phyloP scores from a whole-genome alignment of 441 rosid genomes.

The Pelargonium myrrhifolium region DNA sequence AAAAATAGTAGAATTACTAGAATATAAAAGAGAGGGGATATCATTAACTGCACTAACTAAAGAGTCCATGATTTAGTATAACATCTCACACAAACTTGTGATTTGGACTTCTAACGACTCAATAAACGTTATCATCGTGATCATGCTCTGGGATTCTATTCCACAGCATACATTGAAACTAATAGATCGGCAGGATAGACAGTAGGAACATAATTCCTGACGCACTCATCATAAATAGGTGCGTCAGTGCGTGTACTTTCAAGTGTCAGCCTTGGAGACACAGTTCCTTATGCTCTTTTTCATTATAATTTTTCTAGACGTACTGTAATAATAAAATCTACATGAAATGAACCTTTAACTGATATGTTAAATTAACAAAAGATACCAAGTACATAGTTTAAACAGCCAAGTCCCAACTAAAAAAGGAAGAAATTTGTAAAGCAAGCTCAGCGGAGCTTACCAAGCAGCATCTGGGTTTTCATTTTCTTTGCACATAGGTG shows the following conservation, averaged over 20 bases:
- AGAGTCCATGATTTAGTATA: not conserved
- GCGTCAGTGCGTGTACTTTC: not conserved
- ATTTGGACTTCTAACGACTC: not conserved
- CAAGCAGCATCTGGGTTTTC: not conserved
- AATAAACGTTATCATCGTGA: not conserved
- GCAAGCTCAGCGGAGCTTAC: not conserved
- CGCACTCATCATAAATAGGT: not conserved
- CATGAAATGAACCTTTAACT: not conserved
- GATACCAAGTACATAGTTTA: not conserved
- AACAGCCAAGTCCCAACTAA: not conserved
- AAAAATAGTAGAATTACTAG: not conserved
- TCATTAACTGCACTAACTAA: not conserved
- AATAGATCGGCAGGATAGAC: not conserved
- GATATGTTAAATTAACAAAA: not conserved
- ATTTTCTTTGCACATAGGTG: slow-evolving; percentile 48
- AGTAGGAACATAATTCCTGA: not conserved
- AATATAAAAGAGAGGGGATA: not conserved
- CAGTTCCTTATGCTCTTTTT: not conserved
- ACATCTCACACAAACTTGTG: not conserved
- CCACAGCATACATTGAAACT: not conserved
- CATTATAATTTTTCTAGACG: too few relatives aligned
- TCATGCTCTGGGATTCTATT: not conserved
- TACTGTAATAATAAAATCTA: not conserved
- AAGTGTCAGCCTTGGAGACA: not conserved
- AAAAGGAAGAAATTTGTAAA: not conserved